Base-by-base conservation (phyloP, 208 protist genomes). In the Crithidia fasciculata region DNA sequence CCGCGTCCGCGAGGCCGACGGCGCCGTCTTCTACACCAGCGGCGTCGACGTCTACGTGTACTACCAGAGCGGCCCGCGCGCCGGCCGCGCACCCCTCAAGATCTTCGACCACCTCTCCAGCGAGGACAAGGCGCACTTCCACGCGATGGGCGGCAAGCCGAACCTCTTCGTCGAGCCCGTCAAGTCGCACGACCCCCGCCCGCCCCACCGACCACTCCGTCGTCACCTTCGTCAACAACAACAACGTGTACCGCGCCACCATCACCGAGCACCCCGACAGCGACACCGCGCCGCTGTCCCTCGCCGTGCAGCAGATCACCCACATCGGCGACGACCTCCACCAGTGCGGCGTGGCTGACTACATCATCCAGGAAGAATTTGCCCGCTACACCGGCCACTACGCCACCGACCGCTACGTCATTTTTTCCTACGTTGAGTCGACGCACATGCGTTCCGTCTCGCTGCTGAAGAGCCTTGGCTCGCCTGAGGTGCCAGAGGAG, bases 301-400 rank as follows among this genome's bases (percentile, higher is more conserved):
- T 94, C 37, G 19, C 67, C 41, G 78, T 95, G 44, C 61, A 84
- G 58, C 81, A 82, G 40, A 74, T 95, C 37, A 95, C 91, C 18
- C 80, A 69, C 44, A 89, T 87, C 62, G 91, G 91, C 36, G 84
- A 90, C 70, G 80, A 74, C 16, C 72, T 76, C 40, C 88, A 88
- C 74, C 82, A 88, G 68, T 89, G 81, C 74, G 95, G 95, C 52
- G 81, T 89, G 37, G 88, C 95, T 0, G 92, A 96, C 73, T 98
- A 95, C 80, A 94, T 97, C 28, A 91, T 96, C 49, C 95, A 98
- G 61, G 95, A 98, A 65, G 95, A 98, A 69, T 98, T 98, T 65
- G 72, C 67, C 61, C 86, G 94, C 37, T 95, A 88, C 76, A 96
- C 91, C 9, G 93, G 91, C 15, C 92, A 96, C 74, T 95, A 89